Evolutionary conservation across 768 basidiomycete genomes (phyloP).

Genomic region (Mycena metata): DNA sequence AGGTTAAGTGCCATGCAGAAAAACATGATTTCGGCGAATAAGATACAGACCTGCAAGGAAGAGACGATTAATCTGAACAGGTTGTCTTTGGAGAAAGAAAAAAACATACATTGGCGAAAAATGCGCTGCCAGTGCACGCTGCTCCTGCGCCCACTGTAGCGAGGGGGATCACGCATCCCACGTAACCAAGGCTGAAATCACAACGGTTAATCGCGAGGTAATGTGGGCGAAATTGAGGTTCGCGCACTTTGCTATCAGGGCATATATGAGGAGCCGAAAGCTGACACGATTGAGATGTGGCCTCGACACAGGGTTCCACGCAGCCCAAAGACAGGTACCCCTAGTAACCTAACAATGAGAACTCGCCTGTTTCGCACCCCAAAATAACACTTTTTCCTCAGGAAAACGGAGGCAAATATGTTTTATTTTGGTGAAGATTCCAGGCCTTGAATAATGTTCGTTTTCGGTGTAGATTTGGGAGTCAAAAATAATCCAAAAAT

Average conservation of each 20-base stretch:
- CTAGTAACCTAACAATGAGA: too few species aligned
- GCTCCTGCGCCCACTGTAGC: neutral
- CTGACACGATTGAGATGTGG: conserved; percentile 24
- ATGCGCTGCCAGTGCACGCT: conserved; percentile 14
- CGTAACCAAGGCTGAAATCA: neutral
- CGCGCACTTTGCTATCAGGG: conserved; percentile 11
- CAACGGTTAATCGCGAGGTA: neutral
- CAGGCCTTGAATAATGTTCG: too few species aligned
- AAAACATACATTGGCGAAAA: conserved; percentile 8
- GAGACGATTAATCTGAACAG: too few species aligned
- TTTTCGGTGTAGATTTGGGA: too few species aligned
- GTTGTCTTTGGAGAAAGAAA: neutral
- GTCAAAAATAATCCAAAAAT: too few species aligned
- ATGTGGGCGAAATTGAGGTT: neutral
- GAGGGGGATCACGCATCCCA: neutral
- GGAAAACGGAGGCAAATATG: too few species aligned
- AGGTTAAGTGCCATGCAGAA: conserved; percentile 24
- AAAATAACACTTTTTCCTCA: too few species aligned
- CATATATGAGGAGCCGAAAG: conserved; percentile 14
- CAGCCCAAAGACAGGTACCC: neutral
- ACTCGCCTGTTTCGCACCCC: too few species aligned
- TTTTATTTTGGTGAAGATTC: too few species aligned
- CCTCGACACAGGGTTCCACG: conserved; percentile 16
- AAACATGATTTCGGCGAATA: conserved; percentile 16
- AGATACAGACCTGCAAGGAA: conserved; percentile 13